Base-by-base conservation (phyloP, 345 rosid genomes). In the Cardamine chenopodiifolia region DNA sequence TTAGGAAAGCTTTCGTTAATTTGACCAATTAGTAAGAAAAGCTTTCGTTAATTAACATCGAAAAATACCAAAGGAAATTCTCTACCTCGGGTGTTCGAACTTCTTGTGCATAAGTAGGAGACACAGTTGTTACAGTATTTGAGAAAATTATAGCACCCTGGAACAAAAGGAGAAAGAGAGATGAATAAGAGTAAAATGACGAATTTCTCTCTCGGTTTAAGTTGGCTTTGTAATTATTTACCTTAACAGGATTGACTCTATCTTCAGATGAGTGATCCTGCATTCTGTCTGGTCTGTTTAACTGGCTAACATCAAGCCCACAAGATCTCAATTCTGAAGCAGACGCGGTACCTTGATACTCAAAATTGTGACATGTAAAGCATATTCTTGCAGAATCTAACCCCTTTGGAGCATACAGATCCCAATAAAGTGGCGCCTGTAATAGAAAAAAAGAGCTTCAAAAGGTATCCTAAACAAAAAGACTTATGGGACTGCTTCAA, bases 341-440 rank as follows among this genome's bases (percentile, higher is more conserved):
- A 74, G 90, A 87, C 19, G 98, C 83, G 50, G 86, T 82, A 78
- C 98, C 98, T 85, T 94, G 98, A 81, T 94, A 91, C 90, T 94
- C 99, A 71, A 95, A 91, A 81, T 95, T 95, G 81, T 95, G 99
- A 72, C 99, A 95, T 9, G 99, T 95, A 77, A 95, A 95, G 80
- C 99, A 91, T 81, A 94, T 84, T 83, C 97, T 87, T 59, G 98
- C 98, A 50, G 98, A 88, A 82, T 90, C 84, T 63, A 94, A 73
- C 60, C 98, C 98, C 84, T 90, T 91, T 67, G 97, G 92, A 19
- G 87, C 88, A 84, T 94, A 94, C 39, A 94, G 66, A 63, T 94
- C 97, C 98, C 98, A 94, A 32, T 91, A 94, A 26, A 94, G 88
- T 5, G 98, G 98, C 39, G 98, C 97, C 98, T 94, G 80, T 31